Percentiles rank a stretch among this genome's conserved stretches.
Conservation (phyloP, 2,329 filamentous ascomycete genomes). For the Trichoderma atroviride region DNA sequence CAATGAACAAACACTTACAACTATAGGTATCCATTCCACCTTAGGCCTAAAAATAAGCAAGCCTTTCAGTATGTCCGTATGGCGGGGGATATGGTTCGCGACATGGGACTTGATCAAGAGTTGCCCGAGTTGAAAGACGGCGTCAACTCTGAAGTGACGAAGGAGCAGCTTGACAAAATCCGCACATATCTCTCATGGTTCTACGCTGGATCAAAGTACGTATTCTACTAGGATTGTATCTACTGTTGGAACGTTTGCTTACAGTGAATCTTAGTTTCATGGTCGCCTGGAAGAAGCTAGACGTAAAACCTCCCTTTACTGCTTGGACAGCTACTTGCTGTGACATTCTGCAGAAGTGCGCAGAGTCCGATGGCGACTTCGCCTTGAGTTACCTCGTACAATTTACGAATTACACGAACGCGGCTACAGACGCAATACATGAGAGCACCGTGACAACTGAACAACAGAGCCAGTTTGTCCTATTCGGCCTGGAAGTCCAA, state of each 20-base stretch:
- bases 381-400: constrained; percentile 45
- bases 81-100: constrained; percentile 52
- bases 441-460: constrained; percentile 37
- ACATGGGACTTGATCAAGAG: constrained; percentile 53
- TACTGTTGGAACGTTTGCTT: background rate
- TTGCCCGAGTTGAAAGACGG: background rate
- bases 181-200: constrained; percentile 52
- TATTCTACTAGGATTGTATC: background rate
- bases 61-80: constrained; percentile 55
- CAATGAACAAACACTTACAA: background rate
- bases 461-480: constrained; percentile 48
- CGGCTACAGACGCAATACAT: constrained; percentile 35
- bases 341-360: constrained; percentile 45
- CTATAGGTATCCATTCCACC: constrained; percentile 57
- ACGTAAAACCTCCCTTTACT: constrained; percentile 38
- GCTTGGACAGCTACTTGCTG: constrained; percentile 50
- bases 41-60: constrained; percentile 55
- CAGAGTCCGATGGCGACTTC: constrained; percentile 50
- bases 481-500: constrained; percentile 53
- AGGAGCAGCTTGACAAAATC: constrained; percentile 45
- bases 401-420: constrained; percentile 39
- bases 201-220: constrained; percentile 42
- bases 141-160: constrained; percentile 1
- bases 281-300: background rate
- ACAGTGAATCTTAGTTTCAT: background rate